A percentile compares a stretch with the other conserved stretches of the same genome.
Evolutionary conservation across 2,329 filamentous ascomycete genomes (phyloP).

Genomic region (Dothideomycetes sp.): DNA sequence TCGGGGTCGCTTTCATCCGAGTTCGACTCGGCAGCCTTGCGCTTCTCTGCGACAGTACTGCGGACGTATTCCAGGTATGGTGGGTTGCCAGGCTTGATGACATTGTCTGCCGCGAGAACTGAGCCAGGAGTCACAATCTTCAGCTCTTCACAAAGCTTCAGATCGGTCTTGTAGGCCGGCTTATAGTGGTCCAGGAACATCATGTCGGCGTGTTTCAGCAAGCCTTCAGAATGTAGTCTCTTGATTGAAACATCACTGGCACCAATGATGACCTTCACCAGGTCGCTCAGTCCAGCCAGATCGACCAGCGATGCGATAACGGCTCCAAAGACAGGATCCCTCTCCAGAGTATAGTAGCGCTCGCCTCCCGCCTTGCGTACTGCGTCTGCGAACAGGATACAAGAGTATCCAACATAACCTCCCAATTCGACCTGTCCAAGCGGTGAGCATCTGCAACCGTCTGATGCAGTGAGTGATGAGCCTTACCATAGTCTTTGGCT

Average conservation of each 20-base stretch:
- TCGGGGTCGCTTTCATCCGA: constrained; percentile 26
- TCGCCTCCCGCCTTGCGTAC: constrained; percentile 54
- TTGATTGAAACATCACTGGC: constrained; percentile 57
- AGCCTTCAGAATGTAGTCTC: constrained; percentile 46
- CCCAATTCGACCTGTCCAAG: constrained; percentile 57
- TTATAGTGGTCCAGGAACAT: constrained; percentile 78
- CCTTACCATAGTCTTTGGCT: constrained; percentile 55
- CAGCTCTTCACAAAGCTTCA: constrained; percentile 68
- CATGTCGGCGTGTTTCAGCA: constrained; percentile 54
- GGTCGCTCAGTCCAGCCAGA: constrained; percentile 61
- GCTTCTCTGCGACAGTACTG: constrained; percentile 55
- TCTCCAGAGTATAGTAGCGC: constrained; percentile 62
- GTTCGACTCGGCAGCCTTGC: constrained; percentile 29
- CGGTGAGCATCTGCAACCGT: constrained; percentile 17
- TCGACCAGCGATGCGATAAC: constrained; percentile 61
- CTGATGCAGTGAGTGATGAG: constrained; percentile 1
- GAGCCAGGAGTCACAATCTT: constrained; percentile 54
- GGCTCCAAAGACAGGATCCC: constrained; percentile 63
- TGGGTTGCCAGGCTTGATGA: constrained; percentile 63
- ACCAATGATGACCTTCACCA: constrained; percentile 63
- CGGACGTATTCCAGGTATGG: constrained; percentile 63
- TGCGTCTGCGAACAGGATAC: constrained; percentile 63
- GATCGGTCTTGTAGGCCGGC: constrained; percentile 61
- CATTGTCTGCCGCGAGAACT: constrained; percentile 60
- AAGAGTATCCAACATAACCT: constrained; percentile 74